These are phyloP conservation scores for Dothistroma septosporum DNA, from an alignment of 2,329 filamentous ascomycete genomes.

Conservation along the genomic window DNA sequence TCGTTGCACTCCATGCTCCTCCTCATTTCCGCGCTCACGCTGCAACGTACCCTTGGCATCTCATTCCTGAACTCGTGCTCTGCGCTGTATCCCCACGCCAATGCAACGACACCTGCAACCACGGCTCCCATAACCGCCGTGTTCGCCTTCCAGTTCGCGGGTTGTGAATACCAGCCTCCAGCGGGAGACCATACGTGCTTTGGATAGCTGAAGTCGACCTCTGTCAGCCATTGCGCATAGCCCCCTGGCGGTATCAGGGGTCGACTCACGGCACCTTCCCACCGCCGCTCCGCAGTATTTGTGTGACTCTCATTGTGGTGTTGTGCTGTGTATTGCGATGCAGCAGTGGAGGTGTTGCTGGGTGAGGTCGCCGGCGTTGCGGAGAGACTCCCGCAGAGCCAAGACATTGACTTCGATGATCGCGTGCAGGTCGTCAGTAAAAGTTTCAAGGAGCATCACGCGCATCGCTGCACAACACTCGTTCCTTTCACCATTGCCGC, in stretches of 20 bases:
- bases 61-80: constrained; percentile 67
- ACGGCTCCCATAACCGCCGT: constrained; percentile 70
- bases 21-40: background rate
- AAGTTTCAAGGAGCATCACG: constrained; percentile 11
- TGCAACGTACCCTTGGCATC: constrained; percentile 59
- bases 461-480: constrained; percentile 3
- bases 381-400: constrained; percentile 1
- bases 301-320: constrained; percentile 31
- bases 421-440: constrained; percentile 1
- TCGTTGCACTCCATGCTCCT: background rate
- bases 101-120: constrained; percentile 63
- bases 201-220: constrained; percentile 26
- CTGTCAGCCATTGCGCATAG: constrained; percentile 21
- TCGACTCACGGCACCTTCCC: constrained; percentile 68
- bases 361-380: constrained; percentile 17
- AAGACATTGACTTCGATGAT: constrained; percentile 6
- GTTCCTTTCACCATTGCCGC: constrained; percentile 1
- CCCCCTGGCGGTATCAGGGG: too few species aligned
- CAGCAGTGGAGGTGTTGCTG: constrained; percentile 9
- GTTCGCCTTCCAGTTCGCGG: constrained; percentile 91
- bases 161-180: constrained; percentile 96
- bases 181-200: constrained; percentile 94
- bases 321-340: background rate
- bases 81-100: constrained; percentile 67
- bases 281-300: constrained; percentile 62